phyloP scores from a whole-genome alignment of 192 early-diverging fungal genomes.

The Podila clonocystis region DNA sequence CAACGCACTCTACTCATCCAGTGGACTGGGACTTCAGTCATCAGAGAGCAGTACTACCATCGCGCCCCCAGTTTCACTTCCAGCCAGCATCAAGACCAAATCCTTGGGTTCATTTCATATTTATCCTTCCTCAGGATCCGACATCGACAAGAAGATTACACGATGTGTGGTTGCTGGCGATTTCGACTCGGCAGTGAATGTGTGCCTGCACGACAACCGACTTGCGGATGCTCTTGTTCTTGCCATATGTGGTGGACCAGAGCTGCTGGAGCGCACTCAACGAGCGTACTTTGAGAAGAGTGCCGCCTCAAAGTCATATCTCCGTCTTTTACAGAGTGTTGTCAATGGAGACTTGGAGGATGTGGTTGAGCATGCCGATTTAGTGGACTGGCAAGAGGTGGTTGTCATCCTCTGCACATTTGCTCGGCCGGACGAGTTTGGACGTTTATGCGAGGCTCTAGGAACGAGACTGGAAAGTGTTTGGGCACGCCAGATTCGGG shows the following conservation, averaged over 20 bases:
- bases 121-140: conserved; percentile 67
- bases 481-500: conserved; percentile 33
- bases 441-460: conserved; percentile 69
- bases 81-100: conserved; percentile 30
- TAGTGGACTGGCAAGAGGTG: conserved; percentile 94
- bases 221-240: conserved; percentile 91
- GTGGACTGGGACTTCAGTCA: conserved; percentile 13
- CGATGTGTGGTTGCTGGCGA: conserved; percentile 89
- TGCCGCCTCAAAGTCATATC: conserved; percentile 74
- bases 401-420: conserved; percentile 95
- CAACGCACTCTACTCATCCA: conserved; percentile 21
- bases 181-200: conserved; percentile 91
- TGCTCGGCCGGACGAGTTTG: conserved; percentile 85
- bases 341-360: conserved; percentile 81
- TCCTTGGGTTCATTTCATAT: conserved; percentile 53
- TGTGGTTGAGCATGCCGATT: conserved; percentile 76
- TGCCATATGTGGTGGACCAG: conserved; percentile 86
- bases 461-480: conserved; percentile 69
- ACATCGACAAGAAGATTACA: conserved; percentile 85
- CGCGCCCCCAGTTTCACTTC: background rate
- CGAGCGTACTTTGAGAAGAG: conserved; percentile 85
- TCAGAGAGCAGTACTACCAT: conserved; percentile 28
- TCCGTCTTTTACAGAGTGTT: conserved; percentile 86
- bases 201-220: conserved; percentile 84
- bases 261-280: conserved; percentile 78